Evolutionary conservation across 176 grass and related monocot genomes (phyloP), one percentile per base, ranked within the genome.

Genomic region (Carex pumila): DNA sequence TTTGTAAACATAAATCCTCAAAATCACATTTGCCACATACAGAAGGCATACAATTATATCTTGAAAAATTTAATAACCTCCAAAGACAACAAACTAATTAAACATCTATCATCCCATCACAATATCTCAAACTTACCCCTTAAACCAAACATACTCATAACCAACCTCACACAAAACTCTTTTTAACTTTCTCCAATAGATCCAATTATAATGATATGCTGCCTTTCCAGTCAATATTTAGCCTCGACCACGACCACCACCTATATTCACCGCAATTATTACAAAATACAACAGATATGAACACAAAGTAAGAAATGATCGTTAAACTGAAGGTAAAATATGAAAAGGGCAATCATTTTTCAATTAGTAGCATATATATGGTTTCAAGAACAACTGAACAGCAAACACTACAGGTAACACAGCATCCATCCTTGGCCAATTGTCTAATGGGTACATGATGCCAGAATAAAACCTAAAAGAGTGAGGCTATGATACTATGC

Each of bases 231-330:
- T 17, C 45, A 15, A 25, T 53, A n/a, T 71, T 97, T 71, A 97
- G 57, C 91, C 94, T 45, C 92, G 94, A 34, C 92, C 92, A 2
- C 94, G 94, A 5, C 92, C 92, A 41, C 90, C 92, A 90, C 90
- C 94, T 97, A 80, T 58, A 17, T 78, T 78, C 36, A 55, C 49
- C 22, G 57, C 10, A 50, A 50, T 50, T 49, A 49, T 49, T 50
- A 12, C 47, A 11, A 32, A 18, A 17, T 11, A 47, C 7, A 71
- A 71, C 13, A 39, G 4, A 41, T 32, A 77, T 31, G 45, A 75
- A 30, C 36, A 21, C 45, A 76, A 57, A 18, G 22, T 41, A 18
- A 41, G 60, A 34, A 32, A 78, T 18, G 5, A 32, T 13, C 17
- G 15, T 71, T 71, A 7, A 43, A 71, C 50, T 77, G 12, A 56